phyloP scores from a whole-genome alignment of 2,329 filamentous ascomycete species.

The Hypoxylon sp. region DNA sequence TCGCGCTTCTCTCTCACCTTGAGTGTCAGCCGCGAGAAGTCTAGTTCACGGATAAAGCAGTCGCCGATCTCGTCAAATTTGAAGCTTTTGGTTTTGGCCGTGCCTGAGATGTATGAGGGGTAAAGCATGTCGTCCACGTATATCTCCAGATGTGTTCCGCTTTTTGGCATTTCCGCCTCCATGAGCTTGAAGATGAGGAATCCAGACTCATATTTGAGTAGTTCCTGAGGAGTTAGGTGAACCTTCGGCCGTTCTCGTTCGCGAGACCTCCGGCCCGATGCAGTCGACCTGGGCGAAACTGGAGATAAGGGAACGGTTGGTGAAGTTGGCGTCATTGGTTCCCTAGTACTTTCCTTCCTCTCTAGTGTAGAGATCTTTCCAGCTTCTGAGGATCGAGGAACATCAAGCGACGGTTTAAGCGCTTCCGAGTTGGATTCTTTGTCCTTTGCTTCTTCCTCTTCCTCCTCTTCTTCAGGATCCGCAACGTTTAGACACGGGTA shows the following conservation, averaged over 20 bases:
- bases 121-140: constrained; percentile 96
- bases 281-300: constrained; percentile 54
- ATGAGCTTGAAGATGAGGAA: constrained; percentile 95
- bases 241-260: constrained; percentile 80
- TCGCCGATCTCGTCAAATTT: constrained; percentile 95
- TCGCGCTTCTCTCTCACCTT: constrained; percentile 86
- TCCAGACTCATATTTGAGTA: constrained; percentile 89
- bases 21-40: constrained; percentile 93
- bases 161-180: constrained; percentile 85
- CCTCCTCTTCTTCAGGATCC: constrained; percentile 88
- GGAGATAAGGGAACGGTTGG: constrained; percentile 62
- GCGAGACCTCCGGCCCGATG: constrained; percentile 61
- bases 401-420: constrained; percentile 52
- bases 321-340: constrained; percentile 52
- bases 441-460: constrained; percentile 61
- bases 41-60: constrained; percentile 96
- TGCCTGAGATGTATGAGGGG: constrained; percentile 86
- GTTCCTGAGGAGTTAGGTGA: constrained; percentile 81
- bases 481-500: constrained; percentile 89
- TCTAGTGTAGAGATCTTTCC: constrained; percentile 62
- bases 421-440: constrained; percentile 51
- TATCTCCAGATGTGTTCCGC: constrained; percentile 84
- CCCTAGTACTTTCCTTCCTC: constrained; percentile 49
- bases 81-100: constrained; percentile 76
- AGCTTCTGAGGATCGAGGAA: constrained; percentile 57